phyloP scores from a whole-genome alignment of 352 stramenopile genomes.

The Thalassiosira oceanica region DNA sequence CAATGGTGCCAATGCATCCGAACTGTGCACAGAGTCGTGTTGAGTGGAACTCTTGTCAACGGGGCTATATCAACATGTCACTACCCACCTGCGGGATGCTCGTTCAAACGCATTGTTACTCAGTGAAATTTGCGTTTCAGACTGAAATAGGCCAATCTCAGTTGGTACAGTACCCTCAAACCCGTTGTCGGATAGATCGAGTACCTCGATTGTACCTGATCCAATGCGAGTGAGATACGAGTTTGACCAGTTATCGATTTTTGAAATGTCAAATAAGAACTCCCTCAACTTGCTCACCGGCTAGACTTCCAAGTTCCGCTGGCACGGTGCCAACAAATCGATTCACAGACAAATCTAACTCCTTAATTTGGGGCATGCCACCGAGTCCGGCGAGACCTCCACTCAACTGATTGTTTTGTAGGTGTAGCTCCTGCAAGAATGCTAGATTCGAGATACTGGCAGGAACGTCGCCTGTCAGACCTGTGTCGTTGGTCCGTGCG shows the following conservation, averaged over 20 bases:
- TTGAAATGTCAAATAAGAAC: not conserved
- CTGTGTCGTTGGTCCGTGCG: too few species aligned
- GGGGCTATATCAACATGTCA: not conserved
- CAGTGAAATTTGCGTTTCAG: not conserved
- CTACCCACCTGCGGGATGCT: too few species aligned
- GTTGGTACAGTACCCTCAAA: not conserved
- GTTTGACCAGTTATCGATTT: not conserved
- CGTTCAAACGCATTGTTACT: too few species aligned
- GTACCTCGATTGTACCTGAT: not conserved
- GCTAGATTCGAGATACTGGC: too few species aligned
- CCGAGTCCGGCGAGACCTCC: too few species aligned
- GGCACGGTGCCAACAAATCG: not conserved
- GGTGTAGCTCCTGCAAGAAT: too few species aligned
- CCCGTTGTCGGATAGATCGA: constrained; percentile 1
- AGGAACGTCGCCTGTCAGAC: too few species aligned
- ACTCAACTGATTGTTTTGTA: too few species aligned
- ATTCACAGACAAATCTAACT: constrained; percentile 1
- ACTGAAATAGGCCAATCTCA: not conserved
- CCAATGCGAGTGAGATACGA: not conserved
- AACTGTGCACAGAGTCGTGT: too few species aligned
- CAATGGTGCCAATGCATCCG: too few species aligned
- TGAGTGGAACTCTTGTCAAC: not conserved
- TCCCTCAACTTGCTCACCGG: not conserved
- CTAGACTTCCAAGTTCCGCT: not conserved
- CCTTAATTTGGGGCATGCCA: not conserved